These are phyloP conservation scores for Zymoseptoria brevis DNA, from an alignment of 2,329 filamentous ascomycete species.

Conservation along the genomic window DNA sequence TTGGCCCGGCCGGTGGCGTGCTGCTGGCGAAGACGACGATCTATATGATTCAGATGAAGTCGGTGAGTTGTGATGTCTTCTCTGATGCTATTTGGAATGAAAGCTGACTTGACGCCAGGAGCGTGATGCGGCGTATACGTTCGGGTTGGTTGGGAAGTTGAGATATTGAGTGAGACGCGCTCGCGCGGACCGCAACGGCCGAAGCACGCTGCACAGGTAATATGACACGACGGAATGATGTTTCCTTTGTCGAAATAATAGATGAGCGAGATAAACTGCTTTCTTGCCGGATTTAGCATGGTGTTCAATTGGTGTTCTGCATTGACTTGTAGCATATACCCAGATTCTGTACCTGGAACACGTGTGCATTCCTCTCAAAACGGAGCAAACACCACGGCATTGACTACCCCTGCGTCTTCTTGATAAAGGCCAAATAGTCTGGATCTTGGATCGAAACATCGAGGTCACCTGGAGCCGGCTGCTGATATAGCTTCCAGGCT, in stretches of 20 bases:
- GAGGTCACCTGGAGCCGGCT: conserved; percentile 27
- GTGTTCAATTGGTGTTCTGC: background rate
- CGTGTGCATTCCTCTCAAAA: background rate
- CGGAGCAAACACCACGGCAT: background rate
- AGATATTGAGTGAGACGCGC: conserved; percentile 32
- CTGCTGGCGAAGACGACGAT: conserved; percentile 47
- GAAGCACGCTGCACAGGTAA: background rate
- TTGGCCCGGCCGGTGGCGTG: conserved; percentile 51
- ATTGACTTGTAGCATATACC: background rate
- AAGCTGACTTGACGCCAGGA: conserved; percentile 30
- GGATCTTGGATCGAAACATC: conserved; percentile 27
- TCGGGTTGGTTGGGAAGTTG: conserved; percentile 42
- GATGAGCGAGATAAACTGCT: background rate
- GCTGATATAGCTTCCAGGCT: conserved; percentile 37
- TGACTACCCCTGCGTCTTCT: conserved; percentile 1
- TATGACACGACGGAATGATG: background rate
- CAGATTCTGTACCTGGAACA: background rate
- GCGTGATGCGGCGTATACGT: conserved; percentile 43
- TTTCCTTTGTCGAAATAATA: background rate
- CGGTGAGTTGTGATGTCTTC: conserved; percentile 22
- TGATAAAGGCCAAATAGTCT: conserved; percentile 13
- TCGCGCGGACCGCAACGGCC: no score
- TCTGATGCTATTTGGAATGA: background rate
- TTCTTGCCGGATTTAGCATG: background rate
- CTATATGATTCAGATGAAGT: conserved; percentile 52